Evolutionary conservation across 2,329 filamentous ascomycete genomes (phyloP).

Genomic region (Teratosphaeria zuluensis): DNA sequence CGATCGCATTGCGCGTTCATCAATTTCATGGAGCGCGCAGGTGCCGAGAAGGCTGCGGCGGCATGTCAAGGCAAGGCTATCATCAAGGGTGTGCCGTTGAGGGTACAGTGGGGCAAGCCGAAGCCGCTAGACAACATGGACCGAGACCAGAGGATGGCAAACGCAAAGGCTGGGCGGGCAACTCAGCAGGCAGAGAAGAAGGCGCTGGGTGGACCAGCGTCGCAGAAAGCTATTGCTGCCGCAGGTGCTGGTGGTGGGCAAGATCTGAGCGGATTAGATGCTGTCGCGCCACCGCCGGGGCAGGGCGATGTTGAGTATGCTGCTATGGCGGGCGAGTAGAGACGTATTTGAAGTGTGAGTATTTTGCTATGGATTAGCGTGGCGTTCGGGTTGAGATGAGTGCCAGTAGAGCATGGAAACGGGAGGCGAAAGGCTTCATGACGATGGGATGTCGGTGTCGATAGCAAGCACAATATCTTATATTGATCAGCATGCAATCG

Average conservation of each 20-base stretch:
- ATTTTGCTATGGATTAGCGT: neutral
- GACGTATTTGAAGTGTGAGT: neutral
- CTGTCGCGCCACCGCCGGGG: constrained; percentile 70
- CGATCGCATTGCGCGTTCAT: constrained; percentile 95
- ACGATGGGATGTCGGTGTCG: neutral
- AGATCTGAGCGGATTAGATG: constrained; percentile 34
- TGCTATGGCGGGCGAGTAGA: constrained; percentile 52
- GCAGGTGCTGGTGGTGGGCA: constrained; percentile 36
- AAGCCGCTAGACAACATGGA: constrained; percentile 89
- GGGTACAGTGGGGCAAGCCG: constrained; percentile 86
- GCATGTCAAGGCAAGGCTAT: constrained; percentile 81
- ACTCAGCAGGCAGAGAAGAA: constrained; percentile 25
- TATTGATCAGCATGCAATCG: too few species aligned
- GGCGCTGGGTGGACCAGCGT: constrained; percentile 14
- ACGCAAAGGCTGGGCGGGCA: constrained; percentile 66
- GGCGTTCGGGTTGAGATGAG: neutral
- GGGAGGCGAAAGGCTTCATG: neutral
- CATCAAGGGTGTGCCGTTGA: constrained; percentile 79
- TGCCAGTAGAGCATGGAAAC: too few species aligned
- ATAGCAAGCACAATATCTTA: neutral
- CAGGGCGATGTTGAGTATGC: constrained; percentile 71
- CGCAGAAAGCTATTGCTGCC: constrained; percentile 18
- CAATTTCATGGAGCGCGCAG: constrained; percentile 79
- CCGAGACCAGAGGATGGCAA: constrained; percentile 69
- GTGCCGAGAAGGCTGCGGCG: constrained; percentile 75